Percentiles rank a stretch among this genome's conserved stretches.
phyloP scores from a whole-genome alignment of 306 rosid genomes.

The Lathyrus aphaca region DNA sequence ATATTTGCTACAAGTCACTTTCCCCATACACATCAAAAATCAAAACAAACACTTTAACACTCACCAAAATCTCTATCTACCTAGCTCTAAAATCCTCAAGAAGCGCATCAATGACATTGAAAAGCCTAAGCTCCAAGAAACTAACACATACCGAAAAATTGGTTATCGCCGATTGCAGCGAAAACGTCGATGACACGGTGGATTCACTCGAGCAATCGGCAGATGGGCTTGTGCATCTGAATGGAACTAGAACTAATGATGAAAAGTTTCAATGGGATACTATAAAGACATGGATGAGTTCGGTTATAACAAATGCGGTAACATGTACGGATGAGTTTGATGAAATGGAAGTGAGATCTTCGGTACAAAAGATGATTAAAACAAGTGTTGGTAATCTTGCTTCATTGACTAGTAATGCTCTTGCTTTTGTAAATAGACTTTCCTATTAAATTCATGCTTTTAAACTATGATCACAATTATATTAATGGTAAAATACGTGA shows the following conservation, averaged over 20 bases:
- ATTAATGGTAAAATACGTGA: not conserved
- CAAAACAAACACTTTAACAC: conserved; percentile 35
- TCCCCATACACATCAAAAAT: conserved; percentile 47
- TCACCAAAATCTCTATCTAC: conserved; percentile 37
- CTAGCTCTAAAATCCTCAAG: conserved; percentile 36
- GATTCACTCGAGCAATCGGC: conserved; percentile 41
- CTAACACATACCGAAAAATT: conserved; percentile 36
- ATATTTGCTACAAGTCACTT: conserved; percentile 44
- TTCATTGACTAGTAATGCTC: conserved; percentile 41
- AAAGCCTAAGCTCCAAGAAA: conserved; percentile 23
- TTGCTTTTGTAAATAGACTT: conserved; percentile 40
- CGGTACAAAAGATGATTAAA: conserved; percentile 36
- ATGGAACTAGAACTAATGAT: not conserved
- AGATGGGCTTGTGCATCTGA: conserved; percentile 17
- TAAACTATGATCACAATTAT: not conserved
- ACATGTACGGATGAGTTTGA: conserved; percentile 55
- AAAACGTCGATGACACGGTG: conserved; percentile 34
- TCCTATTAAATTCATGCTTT: not conserved
- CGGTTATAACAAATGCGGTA: conserved; percentile 45
- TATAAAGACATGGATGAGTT: conserved; percentile 62
- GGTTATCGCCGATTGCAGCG: conserved; percentile 43
- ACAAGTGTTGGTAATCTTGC: conserved; percentile 14
- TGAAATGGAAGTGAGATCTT: conserved; percentile 36
- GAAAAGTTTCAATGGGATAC: conserved; percentile 30
- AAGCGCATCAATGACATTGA: not conserved